Evolutionary conservation across 441 rosid species (phyloP).

Genomic region (Populus hybrid): DNA sequence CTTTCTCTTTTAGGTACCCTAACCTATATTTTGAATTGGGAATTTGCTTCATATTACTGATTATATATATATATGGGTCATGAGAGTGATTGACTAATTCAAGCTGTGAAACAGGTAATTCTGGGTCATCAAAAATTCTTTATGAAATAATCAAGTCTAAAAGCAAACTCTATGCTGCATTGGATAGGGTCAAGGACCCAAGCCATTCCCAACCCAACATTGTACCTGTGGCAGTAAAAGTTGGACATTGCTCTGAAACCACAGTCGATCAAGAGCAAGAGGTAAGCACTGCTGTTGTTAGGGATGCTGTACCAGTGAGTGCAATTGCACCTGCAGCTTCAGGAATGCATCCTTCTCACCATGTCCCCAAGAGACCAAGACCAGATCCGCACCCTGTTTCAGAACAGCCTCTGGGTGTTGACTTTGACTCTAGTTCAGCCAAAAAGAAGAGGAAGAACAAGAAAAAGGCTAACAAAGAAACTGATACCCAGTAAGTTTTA

Average conservation of each 20-base stretch:
- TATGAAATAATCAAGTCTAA: constrained; percentile 40
- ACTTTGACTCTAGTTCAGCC: constrained; percentile 5
- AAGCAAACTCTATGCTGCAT: constrained; percentile 21
- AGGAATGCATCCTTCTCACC: constrained; percentile 2
- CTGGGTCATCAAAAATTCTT: constrained; percentile 20
- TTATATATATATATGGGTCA: neutral
- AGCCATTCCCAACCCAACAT: neutral
- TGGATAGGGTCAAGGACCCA: constrained; percentile 20
- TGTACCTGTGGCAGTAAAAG: no score
- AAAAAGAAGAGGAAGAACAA: constrained; percentile 25
- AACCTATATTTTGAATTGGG: neutral
- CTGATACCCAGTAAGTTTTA: constrained; percentile 26
- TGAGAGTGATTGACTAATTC: constrained; percentile 9
- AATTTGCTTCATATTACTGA: neutral
- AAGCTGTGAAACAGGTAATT: constrained; percentile 28
- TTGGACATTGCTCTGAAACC: no score
- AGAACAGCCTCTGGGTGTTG: constrained; percentile 9
- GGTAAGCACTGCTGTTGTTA: no score
- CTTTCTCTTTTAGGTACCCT: constrained; percentile 44
- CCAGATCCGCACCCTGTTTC: constrained; percentile 16
- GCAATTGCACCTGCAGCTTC: constrained; percentile 3
- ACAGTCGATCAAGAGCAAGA: no score
- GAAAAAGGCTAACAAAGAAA: constrained; percentile 1
- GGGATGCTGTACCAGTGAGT: neutral
- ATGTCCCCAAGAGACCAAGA: constrained; percentile 15